phyloP scores from a whole-genome alignment of 805 yeast genomes.

The Wickerhamiella siamensis region DNA sequence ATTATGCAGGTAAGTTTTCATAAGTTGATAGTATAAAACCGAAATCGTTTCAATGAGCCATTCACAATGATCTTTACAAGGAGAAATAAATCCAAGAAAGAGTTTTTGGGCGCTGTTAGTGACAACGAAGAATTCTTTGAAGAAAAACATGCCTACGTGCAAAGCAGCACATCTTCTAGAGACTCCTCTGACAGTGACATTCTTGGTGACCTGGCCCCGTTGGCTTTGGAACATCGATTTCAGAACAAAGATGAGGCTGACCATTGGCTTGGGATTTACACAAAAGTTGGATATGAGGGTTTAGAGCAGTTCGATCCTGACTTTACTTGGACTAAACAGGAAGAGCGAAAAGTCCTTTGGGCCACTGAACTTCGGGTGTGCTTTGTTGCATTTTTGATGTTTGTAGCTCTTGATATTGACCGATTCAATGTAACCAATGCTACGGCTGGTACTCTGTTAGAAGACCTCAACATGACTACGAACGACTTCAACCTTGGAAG shows the following conservation, averaged over 20 bases:
- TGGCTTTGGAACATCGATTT: conserved; percentile 23
- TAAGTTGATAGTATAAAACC: no score
- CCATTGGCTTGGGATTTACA: conserved; percentile 34
- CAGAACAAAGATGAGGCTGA: conserved; percentile 35
- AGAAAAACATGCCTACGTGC: no score
- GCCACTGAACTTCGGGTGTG: conserved; percentile 44
- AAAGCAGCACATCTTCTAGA: no score
- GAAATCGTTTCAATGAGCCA: no score
- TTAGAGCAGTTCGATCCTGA: conserved; percentile 42
- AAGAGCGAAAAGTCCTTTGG: conserved; percentile 35
- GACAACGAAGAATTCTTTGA: no score
- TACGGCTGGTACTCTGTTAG: conserved; percentile 39
- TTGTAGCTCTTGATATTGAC: conserved; percentile 44
- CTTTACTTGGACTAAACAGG: conserved; percentile 39
- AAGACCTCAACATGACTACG: conserved; percentile 38
- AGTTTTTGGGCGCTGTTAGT: no score
- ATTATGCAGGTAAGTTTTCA: no score
- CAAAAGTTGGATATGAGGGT: conserved; percentile 39
- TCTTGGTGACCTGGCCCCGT: not conserved
- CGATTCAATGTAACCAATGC: conserved; percentile 45
- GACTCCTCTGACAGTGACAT: no score
- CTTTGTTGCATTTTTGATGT: conserved; percentile 45
- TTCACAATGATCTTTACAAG: no score
- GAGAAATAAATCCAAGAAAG: no score
- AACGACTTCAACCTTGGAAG: conserved; percentile 46